Base-by-base conservation (phyloP, 345 rosid species). In the Odontarrhena argentea region DNA sequence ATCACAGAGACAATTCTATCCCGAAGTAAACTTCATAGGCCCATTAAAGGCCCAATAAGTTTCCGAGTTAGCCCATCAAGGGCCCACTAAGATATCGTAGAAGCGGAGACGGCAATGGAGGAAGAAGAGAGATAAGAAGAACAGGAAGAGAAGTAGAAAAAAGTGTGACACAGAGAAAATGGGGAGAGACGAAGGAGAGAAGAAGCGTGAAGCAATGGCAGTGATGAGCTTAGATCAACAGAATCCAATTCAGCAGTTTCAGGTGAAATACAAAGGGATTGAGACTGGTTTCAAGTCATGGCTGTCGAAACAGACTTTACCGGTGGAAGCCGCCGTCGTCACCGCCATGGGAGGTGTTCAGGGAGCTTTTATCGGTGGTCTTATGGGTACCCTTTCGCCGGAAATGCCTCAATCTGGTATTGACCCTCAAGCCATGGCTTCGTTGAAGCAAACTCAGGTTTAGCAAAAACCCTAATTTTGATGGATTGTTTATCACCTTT, bases 391-490 rank as follows among this genome's bases (percentile, higher is more conserved):
- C 14, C 81, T 89, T 4, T 83, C 96, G 34, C 74, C 52, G 48
- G 95, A 89, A 58, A 64, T 83, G 43, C 75, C 89, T 52, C 80
- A 76, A 59, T 69, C 87, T 25, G 46, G 78, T 35, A 69, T 87
- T 38, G 82, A 87, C 74, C 85, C 96, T 38, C 85, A 92, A 71
- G 92, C 96, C 55, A 81, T 87, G 92, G 87, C 96, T 38, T 85
- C 98, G 32, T 60, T 92, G 54, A 73, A 87, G 79, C 98, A 92
- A 80, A 91, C 96, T 50, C 96, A 89, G 92, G 98, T 90, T 60
- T 26, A 3, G 13, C 24, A 55, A 32, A 46, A 74, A 59, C 62
- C 68, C 77, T 60, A 73, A 49, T 38, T 64, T 64, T 60, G 32
- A 8, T 15, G 18, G 34, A 5, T 8, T 38, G 49, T 6, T 2